Percentiles rank a stretch among this genome's conserved stretches.
These are phyloP conservation scores for Syzygium oleosum DNA, from an alignment of 345 rosid genomes.

Conservation along the genomic window DNA sequence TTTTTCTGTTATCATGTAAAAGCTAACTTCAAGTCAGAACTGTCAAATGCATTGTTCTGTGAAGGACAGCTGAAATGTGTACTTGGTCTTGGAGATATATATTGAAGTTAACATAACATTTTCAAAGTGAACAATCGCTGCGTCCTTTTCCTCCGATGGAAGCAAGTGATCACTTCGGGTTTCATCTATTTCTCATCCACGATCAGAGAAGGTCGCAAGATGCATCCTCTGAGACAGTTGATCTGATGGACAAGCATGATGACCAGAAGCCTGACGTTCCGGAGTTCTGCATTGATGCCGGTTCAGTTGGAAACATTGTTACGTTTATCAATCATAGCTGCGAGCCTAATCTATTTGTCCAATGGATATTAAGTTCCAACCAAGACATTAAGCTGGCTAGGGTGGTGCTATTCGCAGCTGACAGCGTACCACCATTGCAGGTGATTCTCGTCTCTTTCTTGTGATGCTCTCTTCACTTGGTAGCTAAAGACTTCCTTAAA, in stretches of 20 bases:
- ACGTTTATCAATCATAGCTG: constrained; percentile 90
- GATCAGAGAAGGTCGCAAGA: constrained; percentile 52
- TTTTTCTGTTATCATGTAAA: not conserved
- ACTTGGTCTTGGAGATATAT: not conserved
- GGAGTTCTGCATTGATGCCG: constrained; percentile 88
- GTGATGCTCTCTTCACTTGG: not conserved
- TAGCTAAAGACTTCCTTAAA: not conserved
- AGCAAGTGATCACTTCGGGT: not conserved
- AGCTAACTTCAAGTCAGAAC: not conserved
- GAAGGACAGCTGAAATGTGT: not conserved
- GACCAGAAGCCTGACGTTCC: constrained; percentile 49
- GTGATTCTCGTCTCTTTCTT: constrained; percentile 13
- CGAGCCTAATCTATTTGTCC: constrained; percentile 88
- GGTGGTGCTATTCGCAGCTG: constrained; percentile 87
- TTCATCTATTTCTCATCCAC: not conserved
- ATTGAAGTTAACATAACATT: not conserved
- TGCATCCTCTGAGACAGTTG: constrained; percentile 23
- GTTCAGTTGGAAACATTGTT: constrained; percentile 63
- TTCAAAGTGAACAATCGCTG: not conserved
- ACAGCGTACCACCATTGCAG: constrained; percentile 91
- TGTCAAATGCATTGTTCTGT: not conserved
- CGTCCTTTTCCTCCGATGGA: not conserved
- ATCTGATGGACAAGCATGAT: constrained; percentile 9
- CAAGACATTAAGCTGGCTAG: constrained; percentile 74
- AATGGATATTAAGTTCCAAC: constrained; percentile 76